phyloP scores from a whole-genome alignment of 257 asterid genomes.

The Solanum pimpinellifolium region DNA sequence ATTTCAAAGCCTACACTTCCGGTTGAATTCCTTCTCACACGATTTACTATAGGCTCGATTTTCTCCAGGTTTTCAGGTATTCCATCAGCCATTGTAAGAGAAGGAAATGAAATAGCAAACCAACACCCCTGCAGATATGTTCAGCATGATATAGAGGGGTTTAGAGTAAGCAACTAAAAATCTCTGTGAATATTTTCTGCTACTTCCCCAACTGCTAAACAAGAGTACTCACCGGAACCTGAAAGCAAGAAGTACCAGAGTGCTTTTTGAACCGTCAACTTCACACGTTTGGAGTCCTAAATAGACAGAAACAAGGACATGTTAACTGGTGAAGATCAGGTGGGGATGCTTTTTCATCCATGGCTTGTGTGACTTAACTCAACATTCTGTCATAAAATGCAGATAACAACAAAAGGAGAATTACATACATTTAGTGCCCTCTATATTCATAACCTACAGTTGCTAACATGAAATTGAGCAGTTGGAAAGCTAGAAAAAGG shows the following conservation, averaged over 20 bases:
- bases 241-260: not conserved
- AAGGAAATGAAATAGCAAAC: not conserved
- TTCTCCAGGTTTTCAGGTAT: slow-evolving; percentile 8
- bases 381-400: not conserved
- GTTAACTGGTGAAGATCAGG: not conserved
- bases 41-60: not conserved
- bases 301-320: not conserved
- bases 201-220: not conserved
- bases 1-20: slow-evolving; percentile 7
- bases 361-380: not conserved
- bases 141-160: not conserved
- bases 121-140: not conserved
- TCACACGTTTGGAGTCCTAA: not conserved
- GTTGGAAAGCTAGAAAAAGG: not conserved
- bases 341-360: not conserved
- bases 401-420: not conserved
- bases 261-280: not conserved
- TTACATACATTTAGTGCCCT: not conserved
- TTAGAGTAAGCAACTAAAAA: not conserved
- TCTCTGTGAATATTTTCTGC: not conserved
- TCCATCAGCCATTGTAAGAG: not conserved
- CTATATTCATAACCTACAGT: not conserved
- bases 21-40: slow-evolving; percentile 16
- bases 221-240: not conserved
- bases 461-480: not conserved